phyloP scores from a whole-genome alignment of 768 basidiomycete genomes.

The Mycena metata region DNA sequence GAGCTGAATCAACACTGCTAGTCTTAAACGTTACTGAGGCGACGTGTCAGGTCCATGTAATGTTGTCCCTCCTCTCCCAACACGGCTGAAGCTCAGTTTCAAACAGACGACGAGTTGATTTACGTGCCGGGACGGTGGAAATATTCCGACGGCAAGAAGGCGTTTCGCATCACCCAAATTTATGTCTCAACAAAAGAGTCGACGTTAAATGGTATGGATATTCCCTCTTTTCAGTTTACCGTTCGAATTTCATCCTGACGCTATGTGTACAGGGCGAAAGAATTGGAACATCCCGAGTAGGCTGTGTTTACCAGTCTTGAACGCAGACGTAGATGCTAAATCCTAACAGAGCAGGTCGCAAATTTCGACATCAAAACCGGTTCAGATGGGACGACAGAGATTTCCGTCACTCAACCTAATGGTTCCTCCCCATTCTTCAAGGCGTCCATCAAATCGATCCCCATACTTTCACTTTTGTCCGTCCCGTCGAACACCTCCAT shows the following conservation, averaged over 20 bases:
- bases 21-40: neutral
- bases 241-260: neutral
- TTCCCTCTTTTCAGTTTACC: neutral
- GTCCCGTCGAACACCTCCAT: constrained; percentile 39
- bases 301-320: constrained; percentile 10
- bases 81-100: neutral
- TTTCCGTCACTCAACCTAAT: constrained; percentile 43
- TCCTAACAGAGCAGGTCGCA: constrained; percentile 46
- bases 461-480: constrained; percentile 42
- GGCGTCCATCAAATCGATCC: constrained; percentile 44
- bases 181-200: constrained; percentile 50
- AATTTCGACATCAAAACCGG: constrained; percentile 43
- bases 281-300: constrained; percentile 55
- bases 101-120: constrained; percentile 50
- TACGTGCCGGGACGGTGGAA: constrained; percentile 53
- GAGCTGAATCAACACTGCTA: neutral
- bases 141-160: constrained; percentile 42
- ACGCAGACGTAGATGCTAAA: neutral
- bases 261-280: constrained; percentile 45
- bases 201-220: constrained; percentile 48
- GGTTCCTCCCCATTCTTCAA: constrained; percentile 47
- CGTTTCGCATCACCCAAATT: constrained; percentile 50
- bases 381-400: constrained; percentile 38
- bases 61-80: neutral
- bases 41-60: constrained; percentile 44